Percentiles rank a stretch among this genome's conserved stretches.
Evolutionary conservation across 306 rosid species (phyloP).

Genomic region (Psophocarpus tetragonolobus): DNA sequence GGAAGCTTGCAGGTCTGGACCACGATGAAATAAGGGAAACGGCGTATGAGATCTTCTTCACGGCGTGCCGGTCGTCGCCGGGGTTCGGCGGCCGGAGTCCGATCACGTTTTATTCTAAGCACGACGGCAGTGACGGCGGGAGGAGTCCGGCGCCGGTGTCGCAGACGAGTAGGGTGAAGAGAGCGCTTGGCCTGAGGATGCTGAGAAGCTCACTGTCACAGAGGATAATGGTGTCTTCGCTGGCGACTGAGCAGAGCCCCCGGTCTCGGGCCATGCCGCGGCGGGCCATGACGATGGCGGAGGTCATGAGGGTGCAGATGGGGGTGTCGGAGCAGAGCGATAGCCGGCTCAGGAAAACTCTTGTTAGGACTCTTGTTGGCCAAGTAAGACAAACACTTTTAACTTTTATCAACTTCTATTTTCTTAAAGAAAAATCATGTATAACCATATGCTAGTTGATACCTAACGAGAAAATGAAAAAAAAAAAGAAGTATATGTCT

Average conservation of each 20-base stretch:
- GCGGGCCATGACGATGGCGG: constrained; percentile 84
- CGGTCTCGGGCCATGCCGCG: constrained; percentile 48
- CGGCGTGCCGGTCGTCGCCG: constrained; percentile 47
- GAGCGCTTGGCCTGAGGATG: constrained; percentile 77
- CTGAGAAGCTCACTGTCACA: constrained; percentile 64
- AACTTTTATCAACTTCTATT: too few relatives aligned
- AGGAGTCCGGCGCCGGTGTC: constrained; percentile 33
- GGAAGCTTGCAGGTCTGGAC: constrained; percentile 9
- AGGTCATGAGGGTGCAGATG: constrained; percentile 97
- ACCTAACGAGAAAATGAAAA: too few relatives aligned
- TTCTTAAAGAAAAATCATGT: too few relatives aligned
- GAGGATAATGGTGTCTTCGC: constrained; percentile 50
- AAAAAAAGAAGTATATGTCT: too few relatives aligned
- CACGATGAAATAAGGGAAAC: constrained; percentile 40
- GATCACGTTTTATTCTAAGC: constrained; percentile 58
- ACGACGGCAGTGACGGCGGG: constrained; percentile 10
- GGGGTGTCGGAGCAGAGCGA: constrained; percentile 85
- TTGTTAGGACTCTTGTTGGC: constrained; percentile 97
- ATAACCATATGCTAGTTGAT: too few relatives aligned
- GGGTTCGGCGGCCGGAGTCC: constrained; percentile 87
- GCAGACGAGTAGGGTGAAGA: constrained; percentile 67
- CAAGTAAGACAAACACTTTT: constrained; percentile 79
- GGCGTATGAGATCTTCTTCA: constrained; percentile 46
- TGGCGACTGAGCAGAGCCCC: constrained; percentile 33
- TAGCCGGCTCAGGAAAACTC: constrained; percentile 79